A percentile compares a stretch with the other conserved stretches of the same genome.
Evolutionary conservation across 2,329 filamentous ascomycete species (phyloP).

Genomic region (Talaromyces sp.): DNA sequence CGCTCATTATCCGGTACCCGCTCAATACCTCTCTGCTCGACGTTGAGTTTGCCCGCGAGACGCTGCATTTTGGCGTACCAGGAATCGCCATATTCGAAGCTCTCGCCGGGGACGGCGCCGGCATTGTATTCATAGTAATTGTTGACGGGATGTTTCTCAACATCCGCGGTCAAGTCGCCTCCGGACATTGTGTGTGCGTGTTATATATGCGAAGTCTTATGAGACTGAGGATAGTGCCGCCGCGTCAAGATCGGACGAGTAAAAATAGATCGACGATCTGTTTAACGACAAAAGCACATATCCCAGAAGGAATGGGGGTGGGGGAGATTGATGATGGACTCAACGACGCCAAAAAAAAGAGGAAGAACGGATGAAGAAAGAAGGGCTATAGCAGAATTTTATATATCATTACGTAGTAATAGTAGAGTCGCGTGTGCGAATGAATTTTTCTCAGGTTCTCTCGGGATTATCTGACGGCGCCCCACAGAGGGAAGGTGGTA

Average conservation of each 20-base stretch:
- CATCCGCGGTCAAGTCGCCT: slow-evolving; percentile 18
- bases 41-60: slow-evolving; percentile 58
- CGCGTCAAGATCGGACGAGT: neutral
- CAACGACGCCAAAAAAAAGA: neutral
- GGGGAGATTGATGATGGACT: neutral
- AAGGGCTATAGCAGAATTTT: neutral
- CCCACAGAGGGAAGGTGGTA: slow-evolving; percentile 2
- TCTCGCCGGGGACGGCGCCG: slow-evolving; percentile 54
- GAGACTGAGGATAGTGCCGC: neutral
- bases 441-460: slow-evolving; percentile 2
- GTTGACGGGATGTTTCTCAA: slow-evolving; percentile 32
- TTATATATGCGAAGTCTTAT: neutral
- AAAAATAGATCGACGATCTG: neutral
- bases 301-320: neutral
- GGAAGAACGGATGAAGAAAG: neutral
- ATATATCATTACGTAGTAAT: too few relatives aligned
- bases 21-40: slow-evolving; percentile 72
- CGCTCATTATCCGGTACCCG: slow-evolving; percentile 66
- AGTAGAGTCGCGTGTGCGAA: slow-evolving; percentile 1
- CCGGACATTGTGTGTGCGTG: neutral
- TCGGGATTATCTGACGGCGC: neutral
- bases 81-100: slow-evolving; percentile 53
- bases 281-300: neutral
- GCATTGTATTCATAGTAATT: slow-evolving; percentile 31
- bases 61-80: slow-evolving; percentile 57